Evolutionary conservation across 1,139 yeast species (phyloP), one percentile per base, ranked within the genome.

Genomic region (Blastobotrys elegans): DNA sequence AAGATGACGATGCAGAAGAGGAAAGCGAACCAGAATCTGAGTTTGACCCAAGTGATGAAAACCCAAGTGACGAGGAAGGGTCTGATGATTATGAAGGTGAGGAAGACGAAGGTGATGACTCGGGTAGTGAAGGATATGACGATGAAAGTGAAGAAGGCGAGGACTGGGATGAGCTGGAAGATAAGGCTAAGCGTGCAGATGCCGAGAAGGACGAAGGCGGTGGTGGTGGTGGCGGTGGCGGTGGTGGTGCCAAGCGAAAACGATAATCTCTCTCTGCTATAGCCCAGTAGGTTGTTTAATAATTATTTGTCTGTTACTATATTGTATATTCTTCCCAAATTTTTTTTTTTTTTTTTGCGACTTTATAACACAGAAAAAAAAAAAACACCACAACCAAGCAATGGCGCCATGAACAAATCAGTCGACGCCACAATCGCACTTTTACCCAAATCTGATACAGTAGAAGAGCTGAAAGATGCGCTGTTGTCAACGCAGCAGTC

Each of bases 1-100:
- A 74, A 21, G 83, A 74, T 53, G 77, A 73, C 44, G 76, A 68
- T 17, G 67, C 67, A 31, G 72, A 69, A 10, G 77, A 66, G 22
- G 73, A 64, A 21, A 73, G 76, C 47, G 44, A 41, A 21, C 81
- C 72, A 42, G 71, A 65, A 52, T 57, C 64, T 31, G 72, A 68
- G 49, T 67, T 66, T 49, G 59, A 62, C 40, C 70, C 63, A 16
- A 54, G 62, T 18, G 69, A 64, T 39, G 64, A 51, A 10, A 59
- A 59, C 24, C 67, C 65, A 4, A 54, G 50, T 17, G 63, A 57
- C 33, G 63, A 57, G 37, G 50, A 51, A 4, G 69, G 59, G 16
- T 61, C 55, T 32, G 50, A 51, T 4, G 69, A 60, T 14, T 61
- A 55, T 33, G 67, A 59, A 14, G 62, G 57, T 4, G 71, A 66